A percentile compares a stretch with the other conserved stretches of the same genome.
phyloP scores from a whole-genome alignment of 257 asterid species.

The Rubia yunnanensis region DNA sequence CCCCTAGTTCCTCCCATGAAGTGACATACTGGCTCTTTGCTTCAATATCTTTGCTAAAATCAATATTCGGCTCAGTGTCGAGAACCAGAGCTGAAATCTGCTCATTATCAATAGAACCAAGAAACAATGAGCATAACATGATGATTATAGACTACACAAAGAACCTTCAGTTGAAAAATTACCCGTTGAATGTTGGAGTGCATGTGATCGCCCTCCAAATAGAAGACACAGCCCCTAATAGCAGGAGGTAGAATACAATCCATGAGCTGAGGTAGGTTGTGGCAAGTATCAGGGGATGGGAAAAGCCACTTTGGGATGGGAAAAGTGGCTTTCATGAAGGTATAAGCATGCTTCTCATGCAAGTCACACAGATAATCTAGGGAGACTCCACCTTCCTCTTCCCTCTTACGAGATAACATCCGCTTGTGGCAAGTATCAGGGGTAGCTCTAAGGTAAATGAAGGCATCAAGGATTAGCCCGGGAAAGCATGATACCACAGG shows the following conservation, averaged over 20 bases:
- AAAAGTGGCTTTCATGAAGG: too few relatives aligned
- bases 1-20: too few relatives aligned
- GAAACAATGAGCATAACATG: constrained; percentile 9
- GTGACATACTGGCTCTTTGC: constrained; percentile 86
- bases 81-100: constrained; percentile 98
- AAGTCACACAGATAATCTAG: constrained; percentile 64
- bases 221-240: constrained; percentile 66
- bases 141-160: background rate
- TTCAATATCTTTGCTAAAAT: constrained; percentile 73
- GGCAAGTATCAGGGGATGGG: constrained; percentile 64
- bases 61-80: constrained; percentile 91
- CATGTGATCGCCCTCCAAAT: constrained; percentile 84
- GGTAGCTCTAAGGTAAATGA: constrained; percentile 91
- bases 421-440: constrained; percentile 95
- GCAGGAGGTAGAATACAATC: constrained; percentile 61
- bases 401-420: constrained; percentile 80
- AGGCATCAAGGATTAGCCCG: constrained; percentile 89
- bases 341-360: constrained; percentile 94
- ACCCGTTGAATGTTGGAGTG: constrained; percentile 96
- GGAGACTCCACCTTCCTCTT: constrained; percentile 90
- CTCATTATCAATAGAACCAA: constrained; percentile 13
- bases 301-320: constrained; percentile 99
- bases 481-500: constrained; percentile 90
- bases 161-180: constrained; percentile 6
- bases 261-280: constrained; percentile 34